Evolutionary conservation across 805 yeast species (phyloP), one percentile per base, ranked within the genome.

Genomic region (Tetrapisispora nanseiensis): DNA sequence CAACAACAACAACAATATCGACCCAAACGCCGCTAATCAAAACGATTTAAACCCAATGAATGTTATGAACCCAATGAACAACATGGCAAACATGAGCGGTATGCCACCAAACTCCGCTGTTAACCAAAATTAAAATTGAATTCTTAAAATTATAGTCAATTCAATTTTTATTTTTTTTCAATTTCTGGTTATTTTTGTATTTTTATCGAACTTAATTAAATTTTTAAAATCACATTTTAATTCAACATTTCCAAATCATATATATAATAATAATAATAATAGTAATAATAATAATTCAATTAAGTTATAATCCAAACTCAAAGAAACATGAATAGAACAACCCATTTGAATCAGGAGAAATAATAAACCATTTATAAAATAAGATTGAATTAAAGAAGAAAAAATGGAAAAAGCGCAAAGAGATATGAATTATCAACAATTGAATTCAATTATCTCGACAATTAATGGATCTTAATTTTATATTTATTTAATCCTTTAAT

Each of bases 1-100:
- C 19, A 19, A 19, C 23, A n/a, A 7, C 15, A 29, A 29, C 32
- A 29, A n/a, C n/a, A 32, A 16, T 32, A 32, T 35, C 22, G 38
- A 35, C 18, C 38, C 30, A 35, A 35, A 35, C 26, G 38, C 38
- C 19, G 22, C 38, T 35, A 35, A 35, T 24, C 38, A 30, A 35
- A 23, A 23, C 26, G 38, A 35, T 35, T 24, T 35, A 18, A 35
- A 35, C 15, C 31, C 28, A 24, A 35, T 35, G 38, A 35, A 35
- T 35, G 38, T 35, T 26, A 35, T 35, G 38, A 35, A 35, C 16
- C 38, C 38, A 35, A 35, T 35, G 38, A 24, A 18, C 28, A 35
- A 23, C 21, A 35, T 35, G 21, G 30, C 38, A 15, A 35, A 35
- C 13, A 35, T 35, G 3, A 35, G 26, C n/a, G 38, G 38, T 24